Evolutionary conservation across 2,329 filamentous ascomycete genomes (phyloP), one percentile per base, ranked within the genome.

Genomic region (Keithomyces neogunnii): DNA sequence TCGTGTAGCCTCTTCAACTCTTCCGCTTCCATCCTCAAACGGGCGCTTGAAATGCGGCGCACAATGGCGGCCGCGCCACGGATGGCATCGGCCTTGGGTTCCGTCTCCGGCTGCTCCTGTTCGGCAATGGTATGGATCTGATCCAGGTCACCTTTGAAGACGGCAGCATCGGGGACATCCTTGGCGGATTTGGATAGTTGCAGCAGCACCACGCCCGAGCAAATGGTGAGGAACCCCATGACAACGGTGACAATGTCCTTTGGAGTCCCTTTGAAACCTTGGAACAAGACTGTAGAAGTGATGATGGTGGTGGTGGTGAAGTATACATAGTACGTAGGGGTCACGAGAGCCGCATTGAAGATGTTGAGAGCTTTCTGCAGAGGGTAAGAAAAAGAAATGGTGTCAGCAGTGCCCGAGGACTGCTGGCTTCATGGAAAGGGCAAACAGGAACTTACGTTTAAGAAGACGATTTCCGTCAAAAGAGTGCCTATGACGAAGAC

Each of bases 171-270:
- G 5, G 93, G 93, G 0, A 99, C 92, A 63, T 99, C 92, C 65
- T 97, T 99, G 60, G 93, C 89, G 0, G 92, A 96, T 66, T 97
- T 97, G 49, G 93, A 96, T n/a, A 99, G 80, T 65, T 99, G 93
- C 8, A 99, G 73, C 6, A 99, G 72, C 1, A 97, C 85, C 5
- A 97, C 93, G 1, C 93, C 93, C 0, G 90, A 80, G 66, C 93
- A 99, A 55, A 99, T 99, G 54, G 87, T 86, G 40, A 99, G 72
- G 71, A 99, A 99, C 1, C 93, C 93, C 73, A 95, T 82, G 51
- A 97, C 86, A 32, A 97, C 88, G 0, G 90, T 96, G 45, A 88
- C 77, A 52, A 99, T 97, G 30, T 87, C 81, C 5, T 82, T 78
- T 0, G 81, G 77, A 0, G 88, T 88, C 36, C 92, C 93, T 64